Conservation (phyloP, 768 basidiomycete species). For the Mycena albidolilacea region DNA sequence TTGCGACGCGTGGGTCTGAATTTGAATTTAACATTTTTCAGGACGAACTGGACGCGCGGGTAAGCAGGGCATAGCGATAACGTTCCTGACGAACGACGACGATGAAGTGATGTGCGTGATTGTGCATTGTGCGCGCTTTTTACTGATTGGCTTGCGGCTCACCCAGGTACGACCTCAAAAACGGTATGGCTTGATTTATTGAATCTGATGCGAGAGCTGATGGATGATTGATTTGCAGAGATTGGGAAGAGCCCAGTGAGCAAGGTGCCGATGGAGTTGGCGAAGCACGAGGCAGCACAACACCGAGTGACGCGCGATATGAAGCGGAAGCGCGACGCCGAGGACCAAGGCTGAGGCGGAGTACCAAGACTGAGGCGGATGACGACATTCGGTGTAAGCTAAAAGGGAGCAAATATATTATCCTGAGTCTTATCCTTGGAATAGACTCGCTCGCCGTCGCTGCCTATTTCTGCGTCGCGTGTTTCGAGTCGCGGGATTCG, state of each 20-base stretch:
- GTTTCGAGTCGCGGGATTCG: no score
- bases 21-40: slow-evolving; percentile 48
- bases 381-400: neutral
- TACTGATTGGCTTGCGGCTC: slow-evolving; percentile 5
- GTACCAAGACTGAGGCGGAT: neutral
- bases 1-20: neutral
- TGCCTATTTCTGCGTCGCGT: no score
- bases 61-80: slow-evolving; percentile 93
- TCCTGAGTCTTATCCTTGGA: no score
- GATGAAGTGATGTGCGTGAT: slow-evolving; percentile 93
- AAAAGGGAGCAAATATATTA: no score
- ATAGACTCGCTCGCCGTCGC: no score
- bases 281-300: slow-evolving; percentile 92
- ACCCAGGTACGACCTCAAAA: slow-evolving; percentile 93
- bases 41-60: slow-evolving; percentile 98
- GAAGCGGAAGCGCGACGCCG: slow-evolving; percentile 93
- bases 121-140: slow-evolving; percentile 35
- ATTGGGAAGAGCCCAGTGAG: slow-evolving; percentile 95
- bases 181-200: slow-evolving; percentile 66
- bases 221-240: slow-evolving; percentile 62
- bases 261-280: slow-evolving; percentile 89
- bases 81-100: slow-evolving; percentile 96
- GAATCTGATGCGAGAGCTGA: slow-evolving; percentile 31
- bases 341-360: slow-evolving; percentile 70
- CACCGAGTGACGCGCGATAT: slow-evolving; percentile 94